Base-by-base conservation (phyloP, 805 yeast genomes). In the Ascoidea rubescens region DNA sequence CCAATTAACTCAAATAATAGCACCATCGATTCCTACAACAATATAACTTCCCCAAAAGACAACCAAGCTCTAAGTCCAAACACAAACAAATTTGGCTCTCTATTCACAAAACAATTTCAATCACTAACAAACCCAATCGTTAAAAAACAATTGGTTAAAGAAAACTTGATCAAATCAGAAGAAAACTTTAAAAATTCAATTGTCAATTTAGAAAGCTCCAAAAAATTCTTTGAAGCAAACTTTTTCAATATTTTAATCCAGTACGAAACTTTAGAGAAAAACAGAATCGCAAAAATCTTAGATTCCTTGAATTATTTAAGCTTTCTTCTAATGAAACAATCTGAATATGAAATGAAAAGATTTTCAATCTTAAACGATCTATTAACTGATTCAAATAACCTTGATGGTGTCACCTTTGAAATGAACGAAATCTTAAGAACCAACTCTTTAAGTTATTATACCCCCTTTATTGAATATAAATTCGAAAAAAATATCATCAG, bases 281-380 rank as follows among this genome's bases (percentile, higher is more conserved):
- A 47, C 31, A 50, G 48, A 31, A 31, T 50, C 5, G 46, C 48
- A 31, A 32, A 51, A 5, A 47, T 52, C 6, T 30, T 55, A 4
- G 54, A 54, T 37, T 52, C 53, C 7, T 52, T 55, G 46, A 55
- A 55, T 42, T 55, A 55, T 50, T 51, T 55, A 47, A 50, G 52
- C 12, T 55, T 54, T 49, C 46, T 55, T 12, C 42, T 55, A 46
- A 55, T 55, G 58, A 55, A 53, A 17, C 56, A 55, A 28, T 51
- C 58, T 10, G 56, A 55, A 48, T 55, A 52, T 46, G 58, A 55
- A 48, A 32, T n/a, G n/a, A 54, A 55, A 46, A 55, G 54, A 37
- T 54, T 51, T 44, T 43, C 47, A 3, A 52, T 37, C 45, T 48
- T 55, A 31, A 54, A 55, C 45, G 30, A 33, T 2, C 5, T 54